phyloP scores from a whole-genome alignment of 2,329 filamentous ascomycete genomes.

The Zymoseptoria brevis region DNA sequence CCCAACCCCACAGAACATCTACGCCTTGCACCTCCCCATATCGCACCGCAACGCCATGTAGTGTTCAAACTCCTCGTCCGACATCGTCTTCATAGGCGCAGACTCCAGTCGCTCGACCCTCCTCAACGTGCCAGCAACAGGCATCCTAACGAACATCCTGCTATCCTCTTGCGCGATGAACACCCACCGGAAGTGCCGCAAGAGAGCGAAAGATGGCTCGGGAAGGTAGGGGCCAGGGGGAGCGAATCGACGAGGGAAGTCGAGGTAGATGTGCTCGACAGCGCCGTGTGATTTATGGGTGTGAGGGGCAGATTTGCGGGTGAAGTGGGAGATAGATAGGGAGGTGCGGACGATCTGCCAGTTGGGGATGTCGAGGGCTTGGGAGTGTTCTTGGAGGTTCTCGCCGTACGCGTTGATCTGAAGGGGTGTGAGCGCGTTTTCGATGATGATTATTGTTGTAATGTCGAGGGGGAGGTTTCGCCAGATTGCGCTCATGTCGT shows the following conservation, averaged over 20 bases:
- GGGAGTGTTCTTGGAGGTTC: background rate
- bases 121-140: background rate
- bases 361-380: background rate
- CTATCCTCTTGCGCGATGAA: background rate
- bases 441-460: background rate
- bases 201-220: background rate
- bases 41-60: too few relatives aligned
- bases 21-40: too few relatives aligned
- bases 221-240: too few relatives aligned
- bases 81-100: too few relatives aligned
- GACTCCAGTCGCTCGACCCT: background rate
- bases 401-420: background rate
- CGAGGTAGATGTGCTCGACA: background rate
- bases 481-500: background rate
- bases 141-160: background rate
- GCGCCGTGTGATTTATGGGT: background rate
- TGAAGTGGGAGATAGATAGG: background rate
- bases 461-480: background rate
- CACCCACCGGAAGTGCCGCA: background rate
- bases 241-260: too few relatives aligned
- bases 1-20: too few relatives aligned
- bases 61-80: too few relatives aligned
- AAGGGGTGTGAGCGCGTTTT: background rate
- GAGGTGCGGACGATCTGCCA: background rate
- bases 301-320: too few relatives aligned